Percentiles rank a stretch among this genome's conserved stretches.
Evolutionary conservation across 1,284 basidiomycete genomes (phyloP).

Genomic region (Pseudomicrostroma phylloplanum): DNA sequence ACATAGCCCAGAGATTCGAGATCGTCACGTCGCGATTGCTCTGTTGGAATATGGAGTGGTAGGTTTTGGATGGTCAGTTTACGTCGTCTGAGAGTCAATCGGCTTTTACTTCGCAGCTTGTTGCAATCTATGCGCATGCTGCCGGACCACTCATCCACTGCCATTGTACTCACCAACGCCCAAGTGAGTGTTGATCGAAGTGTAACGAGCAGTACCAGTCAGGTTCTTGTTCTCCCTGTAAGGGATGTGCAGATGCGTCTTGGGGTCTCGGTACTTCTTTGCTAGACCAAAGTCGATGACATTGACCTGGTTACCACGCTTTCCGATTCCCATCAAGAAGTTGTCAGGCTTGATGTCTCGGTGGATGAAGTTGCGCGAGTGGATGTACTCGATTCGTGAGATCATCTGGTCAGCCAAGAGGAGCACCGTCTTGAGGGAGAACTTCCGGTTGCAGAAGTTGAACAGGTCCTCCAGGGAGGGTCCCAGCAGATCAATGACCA

Average conservation of each 20-base stretch:
- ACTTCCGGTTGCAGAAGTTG: constrained; percentile 99
- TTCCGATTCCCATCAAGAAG: constrained; percentile 99
- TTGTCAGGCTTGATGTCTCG: constrained; percentile 99
- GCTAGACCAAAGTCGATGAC: constrained; percentile 99
- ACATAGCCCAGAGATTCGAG: constrained; percentile 50
- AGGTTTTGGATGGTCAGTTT: too few relatives aligned
- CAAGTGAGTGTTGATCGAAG: constrained; percentile 97
- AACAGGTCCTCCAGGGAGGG: constrained; percentile 97
- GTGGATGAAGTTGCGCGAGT: constrained; percentile 99
- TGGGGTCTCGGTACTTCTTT: constrained; percentile 98
- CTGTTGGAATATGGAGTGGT: constrained; percentile 19
- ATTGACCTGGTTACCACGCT: constrained; percentile 98
- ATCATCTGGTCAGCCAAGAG: constrained; percentile 96
- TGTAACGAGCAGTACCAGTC: constrained; percentile 97
- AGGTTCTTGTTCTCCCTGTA: constrained; percentile 99
- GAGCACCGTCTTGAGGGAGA: constrained; percentile 92
- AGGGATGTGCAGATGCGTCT: constrained; percentile 97
- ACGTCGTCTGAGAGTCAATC: too few relatives aligned
- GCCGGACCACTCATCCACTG: too few relatives aligned
- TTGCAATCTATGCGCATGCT: too few relatives aligned
- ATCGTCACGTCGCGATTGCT: constrained; percentile 50
- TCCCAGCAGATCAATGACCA: constrained; percentile 96
- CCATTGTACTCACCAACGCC: constrained; percentile 81
- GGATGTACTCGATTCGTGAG: constrained; percentile 97
- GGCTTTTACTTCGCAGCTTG: too few relatives aligned